Evolutionary conservation across 495 filamentous ascomycete genomes (phyloP).

Genomic region (Friedmanniomyces endolithicus): DNA sequence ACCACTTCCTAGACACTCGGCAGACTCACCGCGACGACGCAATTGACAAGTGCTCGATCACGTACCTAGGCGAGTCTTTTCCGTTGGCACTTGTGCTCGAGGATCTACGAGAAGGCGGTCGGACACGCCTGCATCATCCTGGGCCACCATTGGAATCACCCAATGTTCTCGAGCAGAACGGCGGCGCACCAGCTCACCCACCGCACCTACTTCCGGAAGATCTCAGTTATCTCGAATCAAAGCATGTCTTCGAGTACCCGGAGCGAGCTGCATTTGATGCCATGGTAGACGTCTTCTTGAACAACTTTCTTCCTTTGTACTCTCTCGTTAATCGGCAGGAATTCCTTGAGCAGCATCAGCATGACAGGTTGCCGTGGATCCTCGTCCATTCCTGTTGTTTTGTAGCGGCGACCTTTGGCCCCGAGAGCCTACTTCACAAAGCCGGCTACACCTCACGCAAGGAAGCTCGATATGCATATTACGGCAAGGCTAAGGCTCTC

Average conservation of each 20-base stretch:
- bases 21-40: background rate
- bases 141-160: background rate
- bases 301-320: conserved; percentile 5
- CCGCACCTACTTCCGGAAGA: background rate
- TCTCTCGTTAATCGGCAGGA: conserved; percentile 1
- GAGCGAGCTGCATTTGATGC: background rate
- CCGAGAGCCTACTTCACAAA: background rate
- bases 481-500: conserved; percentile 7
- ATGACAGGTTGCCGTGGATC: conserved; percentile 6
- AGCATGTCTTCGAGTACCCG: conserved; percentile 8
- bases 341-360: background rate
- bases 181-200: background rate
- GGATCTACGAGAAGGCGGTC: background rate
- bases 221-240: background rate
- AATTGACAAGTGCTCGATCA: conserved; percentile 2
- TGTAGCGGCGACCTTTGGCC: conserved; percentile 3
- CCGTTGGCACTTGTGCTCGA: background rate
- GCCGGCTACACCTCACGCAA: background rate
- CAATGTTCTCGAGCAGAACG: background rate
- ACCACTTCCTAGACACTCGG: background rate
- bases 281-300: conserved; percentile 1
- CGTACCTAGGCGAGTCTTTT: background rate
- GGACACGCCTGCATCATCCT: background rate
- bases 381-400: conserved; percentile 7
- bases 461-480: background rate